Evolutionary conservation across 2,329 filamentous ascomycete genomes (phyloP), one percentile per base, ranked within the genome.

Genomic region (Alternaria conjuncta): DNA sequence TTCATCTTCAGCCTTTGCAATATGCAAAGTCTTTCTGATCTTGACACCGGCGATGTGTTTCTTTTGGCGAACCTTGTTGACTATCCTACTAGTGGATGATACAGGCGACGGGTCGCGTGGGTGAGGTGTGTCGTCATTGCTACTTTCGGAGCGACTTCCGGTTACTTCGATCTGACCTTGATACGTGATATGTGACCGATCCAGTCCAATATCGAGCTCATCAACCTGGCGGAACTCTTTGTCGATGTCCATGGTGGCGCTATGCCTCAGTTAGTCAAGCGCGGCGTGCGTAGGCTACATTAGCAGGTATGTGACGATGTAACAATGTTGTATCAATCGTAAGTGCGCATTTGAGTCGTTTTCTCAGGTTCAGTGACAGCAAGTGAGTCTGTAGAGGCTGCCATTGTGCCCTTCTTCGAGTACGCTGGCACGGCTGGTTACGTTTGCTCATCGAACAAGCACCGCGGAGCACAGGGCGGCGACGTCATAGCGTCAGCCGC

Each of bases 171-270:
- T 65, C 23, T 68, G 68, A 6, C 60, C 60, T 36, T 66, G 18
- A 4, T 32, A 23, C 20, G 62, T 61, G 50, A 71, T 69, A 10
- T 51, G 58, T 7, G 68, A 56, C 5, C 69, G 60, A 56, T 69
- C 68, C 28, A 71, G 66, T 5, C 68, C 66, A 30, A 69, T 65
- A 7, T 64, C 12, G 6, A 26, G 7, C 10, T 57, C 54, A 23
- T 66, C 54, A 2, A 68, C 55, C n/a, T 63, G 50, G 4, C 63
- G 13, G 54, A 70, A 15, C 69, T 82, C 23, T 72, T 81, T 45
- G n/a, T 61, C 12, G 13, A 50, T 46, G 44, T 47, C 47, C 60
- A 63, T 61, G 76, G 80, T 43, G 21, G 41, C 55, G 46, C 20
- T 45, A 23, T 7, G 13, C 30, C 25, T 45, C 25, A 26, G 21